Base-by-base conservation (phyloP, 83 land plant genomes). In the Thuja plicata region DNA sequence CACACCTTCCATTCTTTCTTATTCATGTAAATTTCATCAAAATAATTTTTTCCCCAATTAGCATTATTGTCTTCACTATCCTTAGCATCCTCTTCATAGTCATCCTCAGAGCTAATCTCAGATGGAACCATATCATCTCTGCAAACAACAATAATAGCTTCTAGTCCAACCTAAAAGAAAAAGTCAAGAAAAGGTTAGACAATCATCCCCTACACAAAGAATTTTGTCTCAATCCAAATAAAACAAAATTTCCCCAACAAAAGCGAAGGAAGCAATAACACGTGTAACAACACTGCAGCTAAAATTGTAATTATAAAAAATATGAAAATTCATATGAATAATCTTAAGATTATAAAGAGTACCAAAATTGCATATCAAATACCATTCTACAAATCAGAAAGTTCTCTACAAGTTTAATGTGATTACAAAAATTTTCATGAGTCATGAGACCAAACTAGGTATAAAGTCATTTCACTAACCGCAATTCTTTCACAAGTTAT, bases 161-260 rank as follows among this genome's bases (percentile, higher is more conserved):
- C 89, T 11, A 97, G 97, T 38, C 91, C 92, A 88, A 96, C 96
- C 98, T 95, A 86, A 19, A 70, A 87, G 34, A 41, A 38, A 30
- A 45, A 89, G 82, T 87, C 48, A 71, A 46, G 24, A 45, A 17
- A 15, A 62, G 89, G 86, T 35, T 15, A 73, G 15, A 17, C 27
- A 11, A 62, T 84, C 15, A 43, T 54, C 55, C 2, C 41, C 3
- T 32, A 37, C 11, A 10, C 78, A 4, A 73, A 73, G 37, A 66
- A 87, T 55, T n/a, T 11, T 60, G 38, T 32, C 3, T 73, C 9
- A 2, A 32, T 21, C 78, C 35, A 73, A 32, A 12, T 46, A 46
- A 43, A 83, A 82, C 32, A 38, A 40, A 52, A n/a, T 46, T 45
- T 32, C 30, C 83, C 40, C 21, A 17, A 24, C 27, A 38, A 40